Evolutionary conservation across 495 filamentous ascomycete species (phyloP).

Genomic region (Barbatosphaeria neglecta): DNA sequence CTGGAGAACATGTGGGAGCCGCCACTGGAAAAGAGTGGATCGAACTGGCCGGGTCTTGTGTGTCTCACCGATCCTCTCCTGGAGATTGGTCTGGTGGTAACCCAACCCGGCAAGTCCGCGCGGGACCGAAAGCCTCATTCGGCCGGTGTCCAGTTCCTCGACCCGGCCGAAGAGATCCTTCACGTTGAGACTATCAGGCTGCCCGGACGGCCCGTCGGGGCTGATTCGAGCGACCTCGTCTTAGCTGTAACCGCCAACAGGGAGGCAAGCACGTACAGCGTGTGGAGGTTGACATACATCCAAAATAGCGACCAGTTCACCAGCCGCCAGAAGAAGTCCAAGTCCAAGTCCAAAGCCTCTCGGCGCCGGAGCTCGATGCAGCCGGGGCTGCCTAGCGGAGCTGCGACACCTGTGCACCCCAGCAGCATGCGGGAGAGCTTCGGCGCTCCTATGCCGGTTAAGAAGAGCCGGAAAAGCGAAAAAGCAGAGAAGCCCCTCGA

Average conservation of each 20-base stretch:
- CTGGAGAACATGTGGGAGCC: constrained; percentile 38
- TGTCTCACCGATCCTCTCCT: constrained; percentile 78
- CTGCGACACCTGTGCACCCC: constrained; percentile 61
- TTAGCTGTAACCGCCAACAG: constrained; percentile 75
- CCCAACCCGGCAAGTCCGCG: constrained; percentile 21
- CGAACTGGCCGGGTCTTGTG: constrained; percentile 67
- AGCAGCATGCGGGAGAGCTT: constrained; percentile 37
- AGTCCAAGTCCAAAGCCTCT: constrained; percentile 42
- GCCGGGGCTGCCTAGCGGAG: constrained; percentile 63
- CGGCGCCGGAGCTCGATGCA: constrained; percentile 74
- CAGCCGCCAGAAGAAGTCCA: constrained; percentile 32
- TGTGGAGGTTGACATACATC: constrained; percentile 68
- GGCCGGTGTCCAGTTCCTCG: constrained; percentile 32
- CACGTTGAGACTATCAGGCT: constrained; percentile 44
- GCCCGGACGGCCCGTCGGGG: constrained; percentile 2
- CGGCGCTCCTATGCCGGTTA: constrained; percentile 32
- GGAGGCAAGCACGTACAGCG: constrained; percentile 57
- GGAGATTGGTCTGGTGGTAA: constrained; percentile 75
- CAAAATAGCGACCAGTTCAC: constrained; percentile 45
- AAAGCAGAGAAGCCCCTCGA: constrained; percentile 46
- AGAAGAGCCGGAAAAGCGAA: constrained; percentile 31
- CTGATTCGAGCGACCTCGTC: constrained; percentile 36
- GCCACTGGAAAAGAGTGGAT: constrained; percentile 31
- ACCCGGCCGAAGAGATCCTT: constrained; percentile 64
- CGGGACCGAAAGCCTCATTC: constrained; percentile 10